Base-by-base conservation (phyloP, 78 protist genomes). In the Chrysochromulina parva region DNA sequence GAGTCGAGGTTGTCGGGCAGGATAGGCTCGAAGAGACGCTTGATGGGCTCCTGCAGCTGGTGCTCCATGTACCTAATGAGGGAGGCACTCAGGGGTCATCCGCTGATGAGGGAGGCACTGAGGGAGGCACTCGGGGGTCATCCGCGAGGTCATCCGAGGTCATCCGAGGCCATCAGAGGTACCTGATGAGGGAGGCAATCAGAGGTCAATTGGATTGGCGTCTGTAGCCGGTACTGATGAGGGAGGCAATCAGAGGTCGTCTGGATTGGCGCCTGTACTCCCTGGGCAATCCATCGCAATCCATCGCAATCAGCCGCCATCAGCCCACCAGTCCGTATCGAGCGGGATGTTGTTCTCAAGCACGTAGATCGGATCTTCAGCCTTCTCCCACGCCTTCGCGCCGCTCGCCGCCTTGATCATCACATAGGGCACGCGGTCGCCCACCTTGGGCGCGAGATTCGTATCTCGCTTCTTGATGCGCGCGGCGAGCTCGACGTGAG, bases 401-500 rank as follows among this genome's bases (percentile, higher is more conserved):
- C 84, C 55, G 10, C 1, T 58, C 17, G 88, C 85, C 14, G 94
- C 99, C 78, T 95, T 96, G 88, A 98, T 93, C 58, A 99, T 94
- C 13, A 99, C 99, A 90, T 98, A 99, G 19, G 99, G 98, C 38
- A 99, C 98, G 62, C 99, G 98, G 91, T 99, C 99, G 50, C 99
- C 99, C 54, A 99, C 81, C 26, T 59, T 55, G 17, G 99, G 99
- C 0, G 99, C 99, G 22, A 71, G 73, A 14, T 85, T 94, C 0
- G 98, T 93, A 89, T 99, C 98, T 28, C 99, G 92, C 84, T 97
- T 95, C 19, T 95, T 54, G 99, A 99, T 98, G n/a, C 97, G 91
- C 91, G 94, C 94, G 5, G 99, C 99, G 28, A 99, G 95, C 90
- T 95, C 99, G 50, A 94, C 98, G 96, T 99, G 99, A 17, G 99